Conservation (phyloP, 148 eudicot genomes). For the Persicaria tinctoria region DNA sequence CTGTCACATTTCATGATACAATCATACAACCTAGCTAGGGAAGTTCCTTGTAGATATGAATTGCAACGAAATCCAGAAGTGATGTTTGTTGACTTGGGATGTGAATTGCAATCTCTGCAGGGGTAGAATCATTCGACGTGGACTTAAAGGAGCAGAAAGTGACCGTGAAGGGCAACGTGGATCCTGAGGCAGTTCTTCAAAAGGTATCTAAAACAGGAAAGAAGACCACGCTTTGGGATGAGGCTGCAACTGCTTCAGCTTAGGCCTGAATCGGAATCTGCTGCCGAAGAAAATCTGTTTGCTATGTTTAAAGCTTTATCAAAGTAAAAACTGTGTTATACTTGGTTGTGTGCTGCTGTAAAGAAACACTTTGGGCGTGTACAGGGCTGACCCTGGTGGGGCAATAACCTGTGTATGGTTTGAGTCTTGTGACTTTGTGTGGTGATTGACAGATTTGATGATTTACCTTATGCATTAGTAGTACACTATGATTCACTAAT, state of each 20-base stretch:
- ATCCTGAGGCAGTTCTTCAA: slow-evolving; percentile 12
- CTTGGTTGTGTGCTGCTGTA: background rate
- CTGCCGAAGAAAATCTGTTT: background rate
- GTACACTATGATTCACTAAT: no score
- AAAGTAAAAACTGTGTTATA: slow-evolving; percentile 1
- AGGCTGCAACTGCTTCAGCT: slow-evolving; percentile 3
- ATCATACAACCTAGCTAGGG: no score
- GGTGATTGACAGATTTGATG: background rate
- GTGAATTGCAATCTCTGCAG: background rate
- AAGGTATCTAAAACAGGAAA: slow-evolving; percentile 15
- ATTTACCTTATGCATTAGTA: background rate
- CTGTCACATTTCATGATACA: no score
- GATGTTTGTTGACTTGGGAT: background rate
- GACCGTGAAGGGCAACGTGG: slow-evolving; percentile 8
- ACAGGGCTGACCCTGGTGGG: background rate
- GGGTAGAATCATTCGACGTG: slow-evolving; percentile 10
- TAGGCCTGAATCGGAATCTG: background rate
- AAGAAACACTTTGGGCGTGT: background rate
- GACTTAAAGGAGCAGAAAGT: slow-evolving; percentile 14
- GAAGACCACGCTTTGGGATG: slow-evolving; percentile 9
- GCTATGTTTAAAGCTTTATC: background rate
- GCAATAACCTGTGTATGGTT: no score
- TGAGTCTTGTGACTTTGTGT: background rate
- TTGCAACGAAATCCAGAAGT: no score
- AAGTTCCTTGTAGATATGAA: no score